Evolutionary conservation across 2,329 filamentous ascomycete species (phyloP).

Genomic region (Cordyceps cateniannulata): DNA sequence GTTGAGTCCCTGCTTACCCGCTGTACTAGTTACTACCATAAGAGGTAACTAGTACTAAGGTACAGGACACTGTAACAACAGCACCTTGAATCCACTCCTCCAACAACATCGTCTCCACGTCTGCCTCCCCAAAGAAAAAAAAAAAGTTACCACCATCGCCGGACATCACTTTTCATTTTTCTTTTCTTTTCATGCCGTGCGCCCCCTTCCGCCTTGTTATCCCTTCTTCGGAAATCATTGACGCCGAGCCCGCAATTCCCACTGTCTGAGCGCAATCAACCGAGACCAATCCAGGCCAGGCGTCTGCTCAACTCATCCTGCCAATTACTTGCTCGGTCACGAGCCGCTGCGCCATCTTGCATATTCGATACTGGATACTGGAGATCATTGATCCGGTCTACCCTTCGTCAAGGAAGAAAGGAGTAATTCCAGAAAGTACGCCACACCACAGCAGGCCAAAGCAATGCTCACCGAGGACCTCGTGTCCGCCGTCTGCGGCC

Average conservation of each 20-base stretch:
- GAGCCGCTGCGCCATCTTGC: not conserved
- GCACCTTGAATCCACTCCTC: not conserved
- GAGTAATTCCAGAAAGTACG: not conserved
- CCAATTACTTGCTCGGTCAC: not conserved
- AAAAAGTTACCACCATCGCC: not conserved
- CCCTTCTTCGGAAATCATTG: not conserved
- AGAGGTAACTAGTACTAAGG: too few relatives aligned
- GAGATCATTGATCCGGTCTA: too few relatives aligned
- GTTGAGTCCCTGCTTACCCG: too few relatives aligned
- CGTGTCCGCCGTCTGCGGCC: conserved; percentile 51
- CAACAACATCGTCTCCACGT: conserved; percentile 5
- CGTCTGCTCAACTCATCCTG: not conserved
- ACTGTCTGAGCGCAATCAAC: not conserved
- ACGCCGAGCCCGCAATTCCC: not conserved
- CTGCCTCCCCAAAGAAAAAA: not conserved
- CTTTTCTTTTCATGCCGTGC: not conserved
- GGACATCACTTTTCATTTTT: not conserved
- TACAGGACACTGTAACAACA: not conserved
- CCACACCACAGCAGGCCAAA: not conserved
- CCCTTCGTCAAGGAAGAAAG: not conserved
- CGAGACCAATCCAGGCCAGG: not conserved
- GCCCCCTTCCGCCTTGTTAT: not conserved
- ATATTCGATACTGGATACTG: not conserved
- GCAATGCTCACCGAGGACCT: conserved; percentile 55
- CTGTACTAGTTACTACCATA: too few relatives aligned